Evolutionary conservation across 495 filamentous ascomycete genomes (phyloP).

Genomic region (Penicillium diatomitis): DNA sequence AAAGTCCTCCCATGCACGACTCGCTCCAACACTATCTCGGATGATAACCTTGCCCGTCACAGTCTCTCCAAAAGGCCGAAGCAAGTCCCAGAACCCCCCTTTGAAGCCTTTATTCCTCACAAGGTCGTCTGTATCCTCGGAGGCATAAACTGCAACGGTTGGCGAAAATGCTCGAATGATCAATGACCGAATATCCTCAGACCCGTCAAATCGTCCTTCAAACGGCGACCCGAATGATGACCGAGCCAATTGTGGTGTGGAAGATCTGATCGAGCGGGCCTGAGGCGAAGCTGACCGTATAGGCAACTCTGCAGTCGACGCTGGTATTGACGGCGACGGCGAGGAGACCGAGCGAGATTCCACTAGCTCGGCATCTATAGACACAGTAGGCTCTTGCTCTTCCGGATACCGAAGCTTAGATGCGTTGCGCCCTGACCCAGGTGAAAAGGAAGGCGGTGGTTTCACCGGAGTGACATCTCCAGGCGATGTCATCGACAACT

Average conservation of each 20-base stretch:
- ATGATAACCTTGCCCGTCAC: constrained; percentile 83
- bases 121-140: constrained; percentile 71
- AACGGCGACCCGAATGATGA: constrained; percentile 47
- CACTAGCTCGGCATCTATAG: constrained; percentile 39
- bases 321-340: constrained; percentile 27
- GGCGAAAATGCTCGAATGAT: constrained; percentile 81
- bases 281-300: constrained; percentile 40
- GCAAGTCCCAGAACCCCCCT: constrained; percentile 69
- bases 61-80: constrained; percentile 86
- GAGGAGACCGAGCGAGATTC: constrained; percentile 46
- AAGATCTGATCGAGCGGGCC: constrained; percentile 52
- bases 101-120: constrained; percentile 77
- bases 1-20: constrained; percentile 80
- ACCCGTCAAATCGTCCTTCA: constrained; percentile 38
- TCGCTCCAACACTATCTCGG: constrained; percentile 77
- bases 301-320: constrained; percentile 28
- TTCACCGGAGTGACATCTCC: constrained; percentile 53
- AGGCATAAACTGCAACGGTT: constrained; percentile 74
- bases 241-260: constrained; percentile 46
- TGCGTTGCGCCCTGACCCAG: constrained; percentile 40
- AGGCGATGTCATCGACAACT: constrained; percentile 52
- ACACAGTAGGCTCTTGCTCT: constrained; percentile 30
- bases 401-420: constrained; percentile 41
- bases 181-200: constrained; percentile 60
- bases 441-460: constrained; percentile 49